Conservation (phyloP, 345 rosid species). For the Acer campestre region DNA sequence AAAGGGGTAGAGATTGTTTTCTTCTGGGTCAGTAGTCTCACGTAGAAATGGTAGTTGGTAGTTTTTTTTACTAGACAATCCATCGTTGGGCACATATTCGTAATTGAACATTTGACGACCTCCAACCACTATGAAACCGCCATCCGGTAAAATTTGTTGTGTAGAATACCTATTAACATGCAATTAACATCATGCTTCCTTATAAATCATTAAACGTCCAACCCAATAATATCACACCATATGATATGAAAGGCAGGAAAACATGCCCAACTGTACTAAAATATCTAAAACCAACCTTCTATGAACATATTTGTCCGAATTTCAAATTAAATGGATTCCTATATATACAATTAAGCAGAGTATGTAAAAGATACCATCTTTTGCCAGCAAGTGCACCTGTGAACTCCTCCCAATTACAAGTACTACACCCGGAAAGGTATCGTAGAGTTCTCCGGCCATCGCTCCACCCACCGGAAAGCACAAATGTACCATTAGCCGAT, state of each 20-base stretch:
- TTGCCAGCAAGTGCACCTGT: conserved; percentile 30
- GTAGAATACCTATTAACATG: conserved; percentile 26
- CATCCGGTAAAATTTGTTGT: conserved; percentile 37
- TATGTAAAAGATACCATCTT: conserved; percentile 29
- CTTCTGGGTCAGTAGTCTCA: conserved; percentile 24
- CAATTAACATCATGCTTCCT: neutral
- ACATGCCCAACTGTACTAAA: too few relatives aligned
- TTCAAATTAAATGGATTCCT: neutral
- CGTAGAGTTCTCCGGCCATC: conserved; percentile 37
- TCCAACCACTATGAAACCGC: conserved; percentile 40
- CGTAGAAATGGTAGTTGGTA: conserved; percentile 32
- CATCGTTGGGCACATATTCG: conserved; percentile 38
- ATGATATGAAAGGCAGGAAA: neutral
- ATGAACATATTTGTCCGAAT: too few relatives aligned
- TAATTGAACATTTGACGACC: conserved; percentile 39
- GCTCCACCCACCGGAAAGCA: conserved; percentile 38
- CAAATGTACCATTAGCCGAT: conserved; percentile 31
- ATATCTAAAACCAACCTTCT: too few relatives aligned
- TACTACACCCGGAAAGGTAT: conserved; percentile 24
- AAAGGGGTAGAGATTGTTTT: conserved; percentile 39
- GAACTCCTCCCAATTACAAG: conserved; percentile 38
- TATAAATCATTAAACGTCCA: neutral
- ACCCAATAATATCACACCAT: neutral
- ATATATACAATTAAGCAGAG: neutral
- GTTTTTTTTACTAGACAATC: conserved; percentile 23